Conservation (phyloP, 1,139 yeast species). For the Candida pseudoviswanathii region DNA sequence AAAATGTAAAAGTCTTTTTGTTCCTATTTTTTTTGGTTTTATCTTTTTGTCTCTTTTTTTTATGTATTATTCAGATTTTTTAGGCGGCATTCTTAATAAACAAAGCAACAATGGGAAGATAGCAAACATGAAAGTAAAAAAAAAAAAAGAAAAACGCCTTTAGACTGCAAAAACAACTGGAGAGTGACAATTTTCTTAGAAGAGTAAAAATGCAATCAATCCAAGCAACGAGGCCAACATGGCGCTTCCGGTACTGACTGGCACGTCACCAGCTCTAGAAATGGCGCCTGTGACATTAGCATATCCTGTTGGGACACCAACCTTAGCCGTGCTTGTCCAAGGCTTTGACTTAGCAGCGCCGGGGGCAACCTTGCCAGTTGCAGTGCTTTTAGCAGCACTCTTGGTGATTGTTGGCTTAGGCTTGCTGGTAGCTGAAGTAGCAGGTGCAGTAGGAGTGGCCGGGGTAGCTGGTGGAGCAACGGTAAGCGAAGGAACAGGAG, state of each 20-base stretch:
- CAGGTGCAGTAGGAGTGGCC: neutral
- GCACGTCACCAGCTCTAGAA: neutral
- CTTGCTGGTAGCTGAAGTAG: neutral
- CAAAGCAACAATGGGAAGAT: too few relatives aligned
- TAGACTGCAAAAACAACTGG: neutral
- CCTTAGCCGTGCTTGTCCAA: neutral
- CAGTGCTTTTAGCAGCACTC: neutral
- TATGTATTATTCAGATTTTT: neutral
- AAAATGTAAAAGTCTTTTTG: neutral
- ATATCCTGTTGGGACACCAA: neutral
- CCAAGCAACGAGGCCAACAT: neutral
- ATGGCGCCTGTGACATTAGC: neutral
- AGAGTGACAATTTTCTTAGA: neutral
- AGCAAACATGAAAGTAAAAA: neutral
- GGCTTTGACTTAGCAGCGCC: neutral
- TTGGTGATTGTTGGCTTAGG: constrained; percentile 1
- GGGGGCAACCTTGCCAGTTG: neutral
- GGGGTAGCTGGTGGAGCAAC: neutral
- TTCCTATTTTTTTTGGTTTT: neutral
- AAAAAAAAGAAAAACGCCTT: neutral
- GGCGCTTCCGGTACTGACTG: neutral
- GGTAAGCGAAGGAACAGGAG: neutral
- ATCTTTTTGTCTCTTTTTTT: neutral
- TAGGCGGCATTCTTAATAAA: too few relatives aligned
- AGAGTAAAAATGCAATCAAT: neutral